A percentile compares a stretch with the other conserved stretches of the same genome.
Evolutionary conservation across 352 stramenopile species (phyloP).

Genomic region (Pythium graminicola): DNA sequence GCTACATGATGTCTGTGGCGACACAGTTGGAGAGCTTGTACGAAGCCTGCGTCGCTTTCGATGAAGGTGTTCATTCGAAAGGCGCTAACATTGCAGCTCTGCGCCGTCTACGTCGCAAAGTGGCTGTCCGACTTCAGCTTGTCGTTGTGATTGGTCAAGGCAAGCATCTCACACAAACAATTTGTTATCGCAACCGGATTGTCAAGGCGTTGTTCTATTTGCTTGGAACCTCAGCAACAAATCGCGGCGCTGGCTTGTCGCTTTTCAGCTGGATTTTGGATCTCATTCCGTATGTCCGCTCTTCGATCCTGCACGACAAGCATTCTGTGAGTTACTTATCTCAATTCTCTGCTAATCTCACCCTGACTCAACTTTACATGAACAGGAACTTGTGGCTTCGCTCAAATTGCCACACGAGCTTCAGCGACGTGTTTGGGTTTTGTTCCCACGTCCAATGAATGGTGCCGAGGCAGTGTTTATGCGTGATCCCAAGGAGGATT

Average conservation of each 20-base stretch:
- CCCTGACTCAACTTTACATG: too few species aligned
- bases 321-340: constrained; percentile 75
- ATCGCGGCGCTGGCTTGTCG: constrained; percentile 48
- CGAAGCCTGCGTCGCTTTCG: constrained; percentile 48
- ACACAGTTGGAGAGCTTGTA: constrained; percentile 68
- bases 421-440: constrained; percentile 57
- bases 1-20: constrained; percentile 86
- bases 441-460: constrained; percentile 52
- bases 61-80: constrained; percentile 20
- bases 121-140: constrained; percentile 72
- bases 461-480: constrained; percentile 26
- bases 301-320: constrained; percentile 63
- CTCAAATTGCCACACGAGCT: constrained; percentile 51
- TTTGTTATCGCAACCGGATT: constrained; percentile 81
- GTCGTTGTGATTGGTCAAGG: constrained; percentile 62
- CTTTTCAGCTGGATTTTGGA: constrained; percentile 86
- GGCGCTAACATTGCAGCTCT: constrained; percentile 28
- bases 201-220: constrained; percentile 77
- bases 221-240: constrained; percentile 59
- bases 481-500: constrained; percentile 12
- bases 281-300: constrained; percentile 70
- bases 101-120: constrained; percentile 58
- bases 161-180: constrained; percentile 73
- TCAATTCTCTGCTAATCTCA: background rate
- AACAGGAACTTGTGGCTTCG: constrained; percentile 64